phyloP scores from a whole-genome alignment of 225 moss, liverwort and hornwort genomes.

The Pleurozium schreberi region DNA sequence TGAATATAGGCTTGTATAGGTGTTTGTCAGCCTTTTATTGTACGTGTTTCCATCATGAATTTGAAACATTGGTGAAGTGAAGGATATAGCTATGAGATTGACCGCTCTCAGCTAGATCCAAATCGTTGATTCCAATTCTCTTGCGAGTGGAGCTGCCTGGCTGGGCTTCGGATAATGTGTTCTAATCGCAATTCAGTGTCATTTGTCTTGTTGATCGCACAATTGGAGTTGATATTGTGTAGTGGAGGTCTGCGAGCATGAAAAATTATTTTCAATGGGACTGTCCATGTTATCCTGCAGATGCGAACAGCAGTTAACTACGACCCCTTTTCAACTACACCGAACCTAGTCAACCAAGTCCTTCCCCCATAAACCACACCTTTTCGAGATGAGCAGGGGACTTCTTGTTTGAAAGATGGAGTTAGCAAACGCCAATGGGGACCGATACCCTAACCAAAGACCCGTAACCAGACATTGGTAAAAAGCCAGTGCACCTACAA shows the following conservation, averaged over 20 bases:
- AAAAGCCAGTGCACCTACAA: no score
- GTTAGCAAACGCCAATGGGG: no score
- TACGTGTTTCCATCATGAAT: not conserved
- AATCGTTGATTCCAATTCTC: not conserved
- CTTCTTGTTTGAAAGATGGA: no score
- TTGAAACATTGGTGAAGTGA: not conserved
- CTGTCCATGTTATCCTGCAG: not conserved
- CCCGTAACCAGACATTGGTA: not conserved
- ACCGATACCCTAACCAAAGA: not conserved
- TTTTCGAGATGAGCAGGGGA: not conserved
- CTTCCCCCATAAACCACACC: not conserved
- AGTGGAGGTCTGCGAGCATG: not conserved
- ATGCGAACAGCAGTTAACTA: no score
- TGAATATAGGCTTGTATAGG: not conserved
- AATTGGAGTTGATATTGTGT: not conserved
- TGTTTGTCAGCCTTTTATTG: no score
- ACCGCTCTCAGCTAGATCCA: not conserved
- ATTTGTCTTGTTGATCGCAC: not conserved
- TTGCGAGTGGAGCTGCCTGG: no score
- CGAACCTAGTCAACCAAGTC: no score
- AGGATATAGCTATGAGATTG: not conserved
- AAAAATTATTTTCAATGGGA: no score
- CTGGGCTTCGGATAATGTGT: not conserved
- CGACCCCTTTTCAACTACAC: no score
- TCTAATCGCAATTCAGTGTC: not conserved